Evolutionary conservation across 2,329 filamentous ascomycete genomes (phyloP).

Genomic region (Exophiala oligosperma): DNA sequence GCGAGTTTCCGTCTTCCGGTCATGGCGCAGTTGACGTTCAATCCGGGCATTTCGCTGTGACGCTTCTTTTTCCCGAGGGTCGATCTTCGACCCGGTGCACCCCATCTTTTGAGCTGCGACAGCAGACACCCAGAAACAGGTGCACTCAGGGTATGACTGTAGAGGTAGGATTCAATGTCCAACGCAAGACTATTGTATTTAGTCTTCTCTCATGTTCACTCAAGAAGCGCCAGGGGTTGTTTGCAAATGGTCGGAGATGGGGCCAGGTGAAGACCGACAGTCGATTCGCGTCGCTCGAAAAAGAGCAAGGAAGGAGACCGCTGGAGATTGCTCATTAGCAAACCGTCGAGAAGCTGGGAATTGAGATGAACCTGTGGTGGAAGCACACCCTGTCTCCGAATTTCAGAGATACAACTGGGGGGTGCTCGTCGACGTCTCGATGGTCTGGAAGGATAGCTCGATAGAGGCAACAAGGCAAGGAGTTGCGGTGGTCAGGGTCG

Average conservation of each 20-base stretch:
- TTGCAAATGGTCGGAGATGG: background rate
- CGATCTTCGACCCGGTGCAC: slow-evolving; percentile 45
- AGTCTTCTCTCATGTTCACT: too few relatives aligned
- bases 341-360: background rate
- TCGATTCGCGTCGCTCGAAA: background rate
- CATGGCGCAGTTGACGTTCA: slow-evolving; percentile 78
- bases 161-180: background rate
- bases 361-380: background rate
- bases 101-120: slow-evolving; percentile 39
- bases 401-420: background rate
- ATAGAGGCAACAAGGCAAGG: background rate
- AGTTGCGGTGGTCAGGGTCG: background rate
- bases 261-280: background rate
- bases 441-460: background rate
- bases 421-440: background rate
- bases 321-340: background rate
- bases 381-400: background rate
- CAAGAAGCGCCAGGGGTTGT: background rate
- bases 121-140: background rate
- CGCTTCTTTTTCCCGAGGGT: slow-evolving; percentile 43
- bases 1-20: slow-evolving; percentile 81
- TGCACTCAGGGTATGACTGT: background rate
- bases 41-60: slow-evolving; percentile 62
- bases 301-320: background rate
- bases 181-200: background rate